Percentiles rank a stretch among this genome's conserved stretches.
phyloP scores from a whole-genome alignment of 2,329 filamentous ascomycete genomes.

The Acephala macrosclerotiorum region DNA sequence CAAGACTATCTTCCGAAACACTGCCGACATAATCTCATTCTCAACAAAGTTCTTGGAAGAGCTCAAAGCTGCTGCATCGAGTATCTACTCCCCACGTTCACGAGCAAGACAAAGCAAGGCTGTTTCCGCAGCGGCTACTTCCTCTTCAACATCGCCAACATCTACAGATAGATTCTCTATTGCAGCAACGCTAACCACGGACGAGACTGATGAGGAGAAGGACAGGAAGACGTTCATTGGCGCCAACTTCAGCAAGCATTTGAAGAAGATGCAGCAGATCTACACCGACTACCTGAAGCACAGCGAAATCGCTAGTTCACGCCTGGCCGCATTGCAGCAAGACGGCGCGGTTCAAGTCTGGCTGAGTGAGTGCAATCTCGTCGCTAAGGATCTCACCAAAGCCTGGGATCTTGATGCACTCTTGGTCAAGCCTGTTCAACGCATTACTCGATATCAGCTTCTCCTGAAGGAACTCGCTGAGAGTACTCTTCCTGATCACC shows the following conservation, averaged over 20 bases:
- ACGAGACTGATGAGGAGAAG: slow-evolving; percentile 42
- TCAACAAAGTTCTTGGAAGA: slow-evolving; percentile 81
- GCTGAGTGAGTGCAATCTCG: slow-evolving; percentile 91
- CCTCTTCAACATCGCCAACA: slow-evolving; percentile 25
- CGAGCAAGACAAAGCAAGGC: slow-evolving; percentile 50
- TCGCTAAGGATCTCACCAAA: slow-evolving; percentile 88
- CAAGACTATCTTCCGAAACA: slow-evolving; percentile 91
- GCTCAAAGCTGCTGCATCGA: slow-evolving; percentile 80
- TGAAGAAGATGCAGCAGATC: slow-evolving; percentile 65
- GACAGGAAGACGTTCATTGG: slow-evolving; percentile 43
- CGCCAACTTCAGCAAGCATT: slow-evolving; percentile 50
- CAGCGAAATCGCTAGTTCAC: slow-evolving; percentile 67
- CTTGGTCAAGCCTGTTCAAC: slow-evolving; percentile 96
- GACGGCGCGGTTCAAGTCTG: slow-evolving; percentile 77
- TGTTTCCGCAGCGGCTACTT: slow-evolving; percentile 20
- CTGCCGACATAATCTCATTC: slow-evolving; percentile 87
- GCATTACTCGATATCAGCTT: slow-evolving; percentile 92
- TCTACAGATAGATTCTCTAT: slow-evolving; percentile 35
- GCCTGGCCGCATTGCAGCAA: slow-evolving; percentile 67
- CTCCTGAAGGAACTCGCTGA: slow-evolving; percentile 82
- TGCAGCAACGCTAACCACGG: slow-evolving; percentile 34
- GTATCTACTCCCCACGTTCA: slow-evolving; percentile 73
- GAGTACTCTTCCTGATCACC: slow-evolving; percentile 81
- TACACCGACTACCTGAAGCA: slow-evolving; percentile 70
- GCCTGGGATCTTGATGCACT: slow-evolving; percentile 96